Percentiles rank a stretch among this genome's conserved stretches.
Evolutionary conservation across 805 yeast species (phyloP).

Genomic region (Candida oleophila): DNA sequence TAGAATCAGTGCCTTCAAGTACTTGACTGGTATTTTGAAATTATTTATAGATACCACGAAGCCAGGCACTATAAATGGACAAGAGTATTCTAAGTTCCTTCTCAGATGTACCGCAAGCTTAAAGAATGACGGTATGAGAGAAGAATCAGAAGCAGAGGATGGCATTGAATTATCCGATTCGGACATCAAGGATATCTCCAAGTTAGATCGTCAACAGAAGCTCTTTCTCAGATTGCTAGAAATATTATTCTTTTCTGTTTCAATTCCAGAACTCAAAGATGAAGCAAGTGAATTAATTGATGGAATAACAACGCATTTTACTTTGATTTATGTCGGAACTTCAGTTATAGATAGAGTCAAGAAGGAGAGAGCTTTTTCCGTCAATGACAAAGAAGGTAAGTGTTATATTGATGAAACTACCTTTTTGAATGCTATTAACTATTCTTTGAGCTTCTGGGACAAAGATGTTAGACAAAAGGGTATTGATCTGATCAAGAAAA

Average conservation of each 20-base stretch:
- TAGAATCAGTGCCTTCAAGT: slow-evolving; percentile 73
- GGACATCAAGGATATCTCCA: slow-evolving; percentile 45
- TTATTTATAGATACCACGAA: slow-evolving; percentile 55
- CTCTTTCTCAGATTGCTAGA: slow-evolving; percentile 64
- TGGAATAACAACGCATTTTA: slow-evolving; percentile 74
- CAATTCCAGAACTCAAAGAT: slow-evolving; percentile 67
- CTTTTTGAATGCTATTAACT: slow-evolving; percentile 70
- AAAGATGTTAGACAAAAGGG: slow-evolving; percentile 72
- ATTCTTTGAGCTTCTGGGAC: slow-evolving; percentile 77
- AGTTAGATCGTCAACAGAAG: slow-evolving; percentile 61
- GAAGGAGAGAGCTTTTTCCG: slow-evolving; percentile 66
- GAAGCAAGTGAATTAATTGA: slow-evolving; percentile 64
- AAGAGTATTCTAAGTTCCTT: slow-evolving; percentile 43
- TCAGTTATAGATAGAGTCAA: slow-evolving; percentile 68
- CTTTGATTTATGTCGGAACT: slow-evolving; percentile 73
- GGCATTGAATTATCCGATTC: slow-evolving; percentile 38
- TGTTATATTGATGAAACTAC: slow-evolving; percentile 67
- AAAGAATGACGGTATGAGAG: slow-evolving; percentile 12
- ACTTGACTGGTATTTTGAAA: slow-evolving; percentile 63
- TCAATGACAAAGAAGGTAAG: slow-evolving; percentile 77
- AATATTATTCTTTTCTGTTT: slow-evolving; percentile 70
- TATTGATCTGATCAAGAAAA: slow-evolving; percentile 57
- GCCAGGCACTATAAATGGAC: slow-evolving; percentile 36
- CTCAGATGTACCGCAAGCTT: slow-evolving; percentile 49
- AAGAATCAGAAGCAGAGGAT: slow-evolving; percentile 34